Percentiles rank a stretch among this genome's conserved stretches.
phyloP scores from a whole-genome alignment of 495 filamentous ascomycete species.

The Thermothielavioides terrestris region DNA sequence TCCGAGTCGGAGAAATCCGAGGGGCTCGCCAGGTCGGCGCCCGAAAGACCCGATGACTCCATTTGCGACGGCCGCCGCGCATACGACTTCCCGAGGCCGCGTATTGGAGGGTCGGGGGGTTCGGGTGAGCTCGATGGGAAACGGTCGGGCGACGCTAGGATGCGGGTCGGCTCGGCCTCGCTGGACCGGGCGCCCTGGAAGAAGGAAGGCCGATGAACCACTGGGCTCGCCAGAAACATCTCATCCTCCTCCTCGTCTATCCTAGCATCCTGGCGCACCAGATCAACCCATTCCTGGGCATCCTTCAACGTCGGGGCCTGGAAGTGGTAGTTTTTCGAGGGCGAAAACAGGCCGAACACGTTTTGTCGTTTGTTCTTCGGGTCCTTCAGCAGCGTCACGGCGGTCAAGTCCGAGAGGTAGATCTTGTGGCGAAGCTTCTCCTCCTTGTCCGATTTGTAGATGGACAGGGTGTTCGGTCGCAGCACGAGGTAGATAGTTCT shows the following conservation, averaged over 20 bases:
- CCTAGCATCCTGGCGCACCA: conserved; percentile 69
- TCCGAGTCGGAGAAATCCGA: conserved; percentile 83
- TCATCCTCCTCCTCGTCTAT: conserved; percentile 81
- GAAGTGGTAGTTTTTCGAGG: conserved; percentile 84
- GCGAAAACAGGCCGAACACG: conserved; percentile 89
- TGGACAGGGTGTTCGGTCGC: conserved; percentile 84
- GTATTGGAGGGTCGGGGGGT: conserved; percentile 32
- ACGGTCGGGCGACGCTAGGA: conserved; percentile 24
- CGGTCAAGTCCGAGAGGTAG: conserved; percentile 80
- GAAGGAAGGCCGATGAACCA: conserved; percentile 32
- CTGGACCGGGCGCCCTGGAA: conserved; percentile 6
- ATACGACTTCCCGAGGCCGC: conserved; percentile 24
- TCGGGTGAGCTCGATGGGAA: conserved; percentile 58
- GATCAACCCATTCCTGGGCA: conserved; percentile 76
- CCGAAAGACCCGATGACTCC: conserved; percentile 66
- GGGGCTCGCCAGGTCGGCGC: conserved; percentile 75
- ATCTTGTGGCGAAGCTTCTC: conserved; percentile 83
- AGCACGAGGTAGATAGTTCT: conserved; percentile 85
- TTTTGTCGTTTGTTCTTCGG: conserved; percentile 71
- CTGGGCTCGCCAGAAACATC: conserved; percentile 59
- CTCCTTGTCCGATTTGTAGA: conserved; percentile 88
- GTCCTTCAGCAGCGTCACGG: conserved; percentile 79
- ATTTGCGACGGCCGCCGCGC: conserved; percentile 44
- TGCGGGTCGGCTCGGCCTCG: conserved; percentile 1
- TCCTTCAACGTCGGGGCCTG: conserved; percentile 64